Evolutionary conservation across 108 stramenopile species (phyloP).

Genomic region (Bacterosira constricta): DNA sequence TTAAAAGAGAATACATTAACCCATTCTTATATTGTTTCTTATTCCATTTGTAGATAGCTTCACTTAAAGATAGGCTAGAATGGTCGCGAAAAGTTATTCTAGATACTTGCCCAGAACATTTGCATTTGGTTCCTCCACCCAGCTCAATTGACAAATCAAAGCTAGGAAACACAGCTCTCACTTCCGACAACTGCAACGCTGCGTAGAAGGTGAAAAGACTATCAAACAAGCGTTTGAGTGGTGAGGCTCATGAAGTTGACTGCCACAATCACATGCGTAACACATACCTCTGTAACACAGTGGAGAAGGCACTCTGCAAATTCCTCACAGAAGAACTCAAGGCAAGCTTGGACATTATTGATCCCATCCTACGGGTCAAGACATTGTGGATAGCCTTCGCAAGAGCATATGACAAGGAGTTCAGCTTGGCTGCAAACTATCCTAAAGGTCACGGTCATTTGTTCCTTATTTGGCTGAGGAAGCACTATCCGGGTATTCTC

Average conservation of each 20-base stretch:
- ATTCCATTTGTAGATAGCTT: no score
- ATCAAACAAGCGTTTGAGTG: no score
- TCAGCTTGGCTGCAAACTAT: conserved; percentile 3
- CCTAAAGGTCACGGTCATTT: conserved; percentile 6
- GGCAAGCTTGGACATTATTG: background rate
- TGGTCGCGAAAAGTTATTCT: no score
- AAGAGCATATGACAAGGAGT: background rate
- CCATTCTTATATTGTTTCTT: no score
- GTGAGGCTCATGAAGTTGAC: background rate
- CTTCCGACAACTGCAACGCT: no score
- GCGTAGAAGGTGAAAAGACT: no score
- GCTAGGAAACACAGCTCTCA: no score
- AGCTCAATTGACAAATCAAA: no score
- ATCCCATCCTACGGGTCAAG: background rate
- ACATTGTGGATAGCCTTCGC: background rate
- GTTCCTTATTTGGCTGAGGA: background rate
- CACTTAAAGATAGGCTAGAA: no score
- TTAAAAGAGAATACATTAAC: no score
- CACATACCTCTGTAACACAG: background rate
- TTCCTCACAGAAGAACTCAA: background rate
- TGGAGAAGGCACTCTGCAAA: background rate
- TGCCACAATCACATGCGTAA: conserved; percentile 3
- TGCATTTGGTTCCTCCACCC: no score
- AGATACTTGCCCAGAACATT: no score
- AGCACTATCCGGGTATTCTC: background rate